Evolutionary conservation across 148 eudicot species (phyloP), one percentile per base, ranked within the genome.

Genomic region (Cornus controversa): DNA sequence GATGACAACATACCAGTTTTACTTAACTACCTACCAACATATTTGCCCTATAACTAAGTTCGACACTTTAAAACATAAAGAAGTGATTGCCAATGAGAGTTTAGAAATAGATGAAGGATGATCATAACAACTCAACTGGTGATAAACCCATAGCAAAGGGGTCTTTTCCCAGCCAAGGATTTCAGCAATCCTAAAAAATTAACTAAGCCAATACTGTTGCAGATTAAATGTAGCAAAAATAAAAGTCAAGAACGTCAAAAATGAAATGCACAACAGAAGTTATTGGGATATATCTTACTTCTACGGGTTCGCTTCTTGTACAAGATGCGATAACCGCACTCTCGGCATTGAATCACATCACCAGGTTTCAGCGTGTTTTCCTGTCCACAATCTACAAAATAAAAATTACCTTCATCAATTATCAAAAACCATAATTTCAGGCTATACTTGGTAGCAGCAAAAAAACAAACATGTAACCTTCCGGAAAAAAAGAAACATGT

Each of bases 221-320:
- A 31, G 34, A 31, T 22, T 54, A 14, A 54, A 14, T 5, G 45
- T 40, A 20, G 64, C 64, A 60, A 4, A 18, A 25, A 60, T 18
- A 18, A 60, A 2, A 60, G 24, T 2, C 64, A 60, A 20, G 6
- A 60, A 60, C 3, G 8, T 1, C 9, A 18, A 18, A 60, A 60
- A n/a, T n/a, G 64, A 3, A 22, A 60, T 3, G 2, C 8, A 1
- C 1, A 60, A 60, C 13, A 60, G 24, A 60, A 50, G 57, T 50
- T 40, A 50, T 50, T 50, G 57, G 7, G 18, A 69, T 23, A n/a
- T 13, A 69, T 40, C 87, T 66, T 90, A 93, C 98, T 91, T 87
- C 93, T 79, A 69, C 93, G 92, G 71, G 96, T 93, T 42, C 96
- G 85, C 82, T 93, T 93, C 87, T 93, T 93, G 90, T 91, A 93